Evolutionary conservation across 2,329 filamentous ascomycete genomes (phyloP), one percentile per base, ranked within the genome.

Genomic region (Trichoderma sp.): DNA sequence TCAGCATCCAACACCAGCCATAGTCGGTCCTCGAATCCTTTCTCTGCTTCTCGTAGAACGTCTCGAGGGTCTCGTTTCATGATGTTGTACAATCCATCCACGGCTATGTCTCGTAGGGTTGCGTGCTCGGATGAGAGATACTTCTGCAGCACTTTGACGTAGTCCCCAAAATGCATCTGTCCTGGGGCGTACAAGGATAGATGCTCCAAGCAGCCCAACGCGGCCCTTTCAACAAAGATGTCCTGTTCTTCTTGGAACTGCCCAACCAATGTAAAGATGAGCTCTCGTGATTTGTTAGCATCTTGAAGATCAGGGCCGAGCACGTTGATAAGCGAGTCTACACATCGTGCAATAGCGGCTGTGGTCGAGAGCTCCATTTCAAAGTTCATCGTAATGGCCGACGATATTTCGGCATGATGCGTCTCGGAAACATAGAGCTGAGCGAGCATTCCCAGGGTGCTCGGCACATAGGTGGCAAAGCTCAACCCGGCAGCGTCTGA

Each of bases 271-370:
- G 91, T 96, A 73, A 98, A 87, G 65, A 98, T 96, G 68, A 99
- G 87, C 78, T 98, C 95, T 75, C 96, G 87, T n/a, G 94, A 93
- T 81, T 97, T 98, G 4, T 90, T 90, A 74, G 96, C 90, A 77
- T 98, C 96, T 80, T 98, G 96, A 26, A 99, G 84, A 81, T 99
- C 97, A 0, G 96, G 96, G 0, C 96, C 96, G 12, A 99, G 87
- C 11, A 99, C 96, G 76, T 98, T 98, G 82, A 99, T 94, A 28
- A 97, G 86, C n/a, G 95, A 96, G 81, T 98, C 95, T 34, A 98
- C 91, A 76, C 94, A 97, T 76, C 94, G 91, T 36, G 93, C 92
- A 73, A 98, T 91, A 1, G 94, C 92, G 23, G 94, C 91, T 1
- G 92, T 89, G 0, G 95, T 95, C 6, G 93, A 91, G 28, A 95